Percentiles rank a stretch among this genome's conserved stretches.
These are phyloP conservation scores for Calonectria montana DNA, from an alignment of 2,329 filamentous ascomycete species.

Conservation along the genomic window DNA sequence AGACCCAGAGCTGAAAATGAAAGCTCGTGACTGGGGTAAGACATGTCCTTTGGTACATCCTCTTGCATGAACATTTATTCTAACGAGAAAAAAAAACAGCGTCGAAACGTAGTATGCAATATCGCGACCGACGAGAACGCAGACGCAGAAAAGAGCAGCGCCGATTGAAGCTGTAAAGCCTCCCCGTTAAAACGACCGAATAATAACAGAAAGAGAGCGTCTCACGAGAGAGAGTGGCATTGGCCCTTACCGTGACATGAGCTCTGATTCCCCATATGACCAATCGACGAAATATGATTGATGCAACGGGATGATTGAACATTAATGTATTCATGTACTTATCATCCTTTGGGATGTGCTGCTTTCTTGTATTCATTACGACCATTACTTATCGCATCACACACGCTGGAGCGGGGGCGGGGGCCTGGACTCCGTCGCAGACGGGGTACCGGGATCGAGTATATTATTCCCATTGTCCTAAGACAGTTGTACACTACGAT, in stretches of 20 bases:
- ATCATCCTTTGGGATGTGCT: constrained; percentile 25
- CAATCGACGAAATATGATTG: constrained; percentile 14
- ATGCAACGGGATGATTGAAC: constrained; percentile 36
- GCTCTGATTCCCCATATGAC: constrained; percentile 14
- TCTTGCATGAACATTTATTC: background rate
- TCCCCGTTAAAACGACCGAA: background rate
- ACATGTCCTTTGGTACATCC: constrained; percentile 24
- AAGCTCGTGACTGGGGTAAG: constrained; percentile 55
- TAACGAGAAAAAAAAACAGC: constrained; percentile 42
- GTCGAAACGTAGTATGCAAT: constrained; percentile 49
- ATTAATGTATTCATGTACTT: constrained; percentile 37
- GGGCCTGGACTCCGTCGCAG: background rate
- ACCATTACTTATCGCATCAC: constrained; percentile 13
- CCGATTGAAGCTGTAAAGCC: constrained; percentile 48
- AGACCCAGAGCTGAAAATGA: constrained; percentile 50
- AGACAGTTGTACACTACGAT: constrained; percentile 22
- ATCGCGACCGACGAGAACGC: constrained; percentile 51
- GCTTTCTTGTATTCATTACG: constrained; percentile 19
- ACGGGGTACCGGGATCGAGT: background rate
- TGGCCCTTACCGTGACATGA: constrained; percentile 23
- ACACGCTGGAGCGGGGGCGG: background rate
- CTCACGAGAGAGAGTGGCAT: constrained; percentile 20
- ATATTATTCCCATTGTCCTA: constrained; percentile 26
- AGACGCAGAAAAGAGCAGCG: constrained; percentile 53
- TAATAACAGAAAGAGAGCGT: constrained; percentile 13